Conservation (phyloP, 1,284 basidiomycete species). For the Marasmius sp. region DNA sequence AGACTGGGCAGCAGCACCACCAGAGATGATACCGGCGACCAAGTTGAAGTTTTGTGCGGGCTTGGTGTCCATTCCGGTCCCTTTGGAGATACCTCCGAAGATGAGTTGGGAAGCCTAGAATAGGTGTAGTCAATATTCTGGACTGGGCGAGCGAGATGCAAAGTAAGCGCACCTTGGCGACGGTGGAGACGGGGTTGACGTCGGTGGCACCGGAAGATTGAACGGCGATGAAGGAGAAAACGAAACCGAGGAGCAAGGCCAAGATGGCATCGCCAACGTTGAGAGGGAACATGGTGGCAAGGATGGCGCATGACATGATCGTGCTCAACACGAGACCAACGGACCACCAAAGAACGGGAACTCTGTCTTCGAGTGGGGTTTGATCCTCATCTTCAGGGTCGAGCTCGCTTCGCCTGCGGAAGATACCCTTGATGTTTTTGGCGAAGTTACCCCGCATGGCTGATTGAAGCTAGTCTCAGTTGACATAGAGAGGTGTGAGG, state of each 20-base stretch:
- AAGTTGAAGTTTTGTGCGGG: conserved; percentile 56
- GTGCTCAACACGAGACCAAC: conserved; percentile 48
- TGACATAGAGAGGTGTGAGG: neutral
- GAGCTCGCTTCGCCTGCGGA: conserved; percentile 23
- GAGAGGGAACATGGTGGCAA: conserved; percentile 55
- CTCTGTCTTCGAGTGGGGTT: conserved; percentile 52
- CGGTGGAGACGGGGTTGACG: conserved; percentile 59
- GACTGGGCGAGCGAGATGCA: neutral
- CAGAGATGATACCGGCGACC: conserved; percentile 58
- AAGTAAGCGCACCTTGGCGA: conserved; percentile 43
- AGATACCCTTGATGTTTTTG: conserved; percentile 29
- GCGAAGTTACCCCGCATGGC: conserved; percentile 16
- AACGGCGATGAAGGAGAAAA: conserved; percentile 71
- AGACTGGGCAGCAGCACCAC: conserved; percentile 58
- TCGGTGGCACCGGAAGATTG: conserved; percentile 60
- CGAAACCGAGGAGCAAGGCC: conserved; percentile 57
- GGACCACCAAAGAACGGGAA: conserved; percentile 58
- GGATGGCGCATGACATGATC: conserved; percentile 55
- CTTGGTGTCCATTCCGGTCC: conserved; percentile 32
- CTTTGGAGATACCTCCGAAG: conserved; percentile 60
- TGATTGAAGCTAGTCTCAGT: conserved; percentile 4
- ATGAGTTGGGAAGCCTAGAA: conserved; percentile 55
- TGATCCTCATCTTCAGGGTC: conserved; percentile 45
- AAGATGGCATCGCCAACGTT: conserved; percentile 60
- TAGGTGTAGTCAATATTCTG: neutral